Percentiles rank a stretch among this genome's conserved stretches.
Evolutionary conservation across 495 filamentous ascomycete species (phyloP).

Genomic region (Astrothelium macrocarpum): DNA sequence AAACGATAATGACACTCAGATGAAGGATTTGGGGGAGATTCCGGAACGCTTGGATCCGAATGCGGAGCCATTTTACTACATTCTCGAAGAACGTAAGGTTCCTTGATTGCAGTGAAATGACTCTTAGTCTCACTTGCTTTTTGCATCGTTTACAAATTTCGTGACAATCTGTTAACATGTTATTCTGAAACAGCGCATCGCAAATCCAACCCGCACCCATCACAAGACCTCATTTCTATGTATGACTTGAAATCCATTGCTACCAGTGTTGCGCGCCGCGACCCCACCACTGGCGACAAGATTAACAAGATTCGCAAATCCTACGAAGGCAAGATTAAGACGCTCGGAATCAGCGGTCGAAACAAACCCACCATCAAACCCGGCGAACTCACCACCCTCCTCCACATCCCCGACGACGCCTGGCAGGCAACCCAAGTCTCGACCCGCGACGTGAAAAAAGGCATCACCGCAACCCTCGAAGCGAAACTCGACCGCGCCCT

Average conservation of each 20-base stretch:
- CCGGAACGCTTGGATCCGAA: conserved; percentile 13
- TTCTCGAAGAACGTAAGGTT: conserved; percentile 32
- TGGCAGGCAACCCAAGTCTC: conserved; percentile 54
- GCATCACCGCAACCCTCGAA: conserved; percentile 31
- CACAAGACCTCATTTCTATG: conserved; percentile 53
- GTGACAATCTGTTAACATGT: conserved; percentile 12
- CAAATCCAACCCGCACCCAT: conserved; percentile 43
- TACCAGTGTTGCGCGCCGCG: conserved; percentile 52
- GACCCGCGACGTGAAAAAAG: conserved; percentile 45
- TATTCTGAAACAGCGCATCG: conserved; percentile 31
- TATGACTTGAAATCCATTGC: conserved; percentile 53
- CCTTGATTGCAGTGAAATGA: conserved; percentile 11
- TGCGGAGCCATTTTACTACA: conserved; percentile 28
- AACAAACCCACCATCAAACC: conserved; percentile 46
- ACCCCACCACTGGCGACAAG: conserved; percentile 58
- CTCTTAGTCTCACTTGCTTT: conserved; percentile 12
- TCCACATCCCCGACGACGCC: conserved; percentile 53
- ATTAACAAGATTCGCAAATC: conserved; percentile 66
- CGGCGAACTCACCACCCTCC: conserved; percentile 27
- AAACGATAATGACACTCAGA: conserved; percentile 8
- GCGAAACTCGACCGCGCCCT: conserved; percentile 45
- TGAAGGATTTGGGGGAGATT: background rate
- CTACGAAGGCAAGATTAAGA: conserved; percentile 61
- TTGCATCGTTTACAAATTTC: conserved; percentile 14
- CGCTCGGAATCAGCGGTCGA: conserved; percentile 50